These are phyloP conservation scores for Hypoxylon crocopeplum DNA, from an alignment of 495 filamentous ascomycete species.

Conservation along the genomic window DNA sequence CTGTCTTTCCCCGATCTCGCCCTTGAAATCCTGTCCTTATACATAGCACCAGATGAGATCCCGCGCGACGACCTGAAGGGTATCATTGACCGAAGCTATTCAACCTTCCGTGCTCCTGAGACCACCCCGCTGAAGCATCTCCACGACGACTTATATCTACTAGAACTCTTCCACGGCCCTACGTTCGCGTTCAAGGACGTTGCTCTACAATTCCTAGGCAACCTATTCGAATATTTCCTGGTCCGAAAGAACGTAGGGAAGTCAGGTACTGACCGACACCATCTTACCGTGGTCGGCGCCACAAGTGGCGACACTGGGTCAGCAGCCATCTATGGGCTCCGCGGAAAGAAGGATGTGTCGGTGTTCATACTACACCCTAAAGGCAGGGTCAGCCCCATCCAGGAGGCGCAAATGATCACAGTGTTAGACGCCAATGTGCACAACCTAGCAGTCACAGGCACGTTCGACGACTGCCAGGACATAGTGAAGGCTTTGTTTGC, in stretches of 20 bases:
- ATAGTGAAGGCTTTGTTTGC: conserved; percentile 92
- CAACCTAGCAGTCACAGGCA: conserved; percentile 83
- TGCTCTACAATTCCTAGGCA: conserved; percentile 89
- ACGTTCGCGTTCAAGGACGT: conserved; percentile 96
- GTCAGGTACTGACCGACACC: conserved; percentile 73
- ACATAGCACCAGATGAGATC: conserved; percentile 84
- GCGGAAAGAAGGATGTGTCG: conserved; percentile 95
- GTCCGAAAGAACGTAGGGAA: conserved; percentile 80
- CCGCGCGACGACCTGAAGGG: conserved; percentile 76
- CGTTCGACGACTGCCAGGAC: conserved; percentile 96
- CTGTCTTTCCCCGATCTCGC: conserved; percentile 81
- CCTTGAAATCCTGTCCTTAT: conserved; percentile 75
- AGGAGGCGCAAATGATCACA: conserved; percentile 96
- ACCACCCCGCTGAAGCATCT: conserved; percentile 76
- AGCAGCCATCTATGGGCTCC: conserved; percentile 94
- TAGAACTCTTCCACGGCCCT: conserved; percentile 98
- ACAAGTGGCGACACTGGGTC: conserved; percentile 95
- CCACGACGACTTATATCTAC: conserved; percentile 74
- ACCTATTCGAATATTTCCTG: conserved; percentile 96
- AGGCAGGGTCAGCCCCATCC: conserved; percentile 81
- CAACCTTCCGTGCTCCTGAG: conserved; percentile 80
- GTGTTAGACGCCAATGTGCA: conserved; percentile 87
- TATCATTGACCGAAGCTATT: conserved; percentile 82
- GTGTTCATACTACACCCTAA: conserved; percentile 90
- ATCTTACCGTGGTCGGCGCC: conserved; percentile 88